A percentile compares a stretch with the other conserved stretches of the same genome.
Evolutionary conservation across 2,329 filamentous ascomycete species (phyloP).

Genomic region (Penicillium frequentans): DNA sequence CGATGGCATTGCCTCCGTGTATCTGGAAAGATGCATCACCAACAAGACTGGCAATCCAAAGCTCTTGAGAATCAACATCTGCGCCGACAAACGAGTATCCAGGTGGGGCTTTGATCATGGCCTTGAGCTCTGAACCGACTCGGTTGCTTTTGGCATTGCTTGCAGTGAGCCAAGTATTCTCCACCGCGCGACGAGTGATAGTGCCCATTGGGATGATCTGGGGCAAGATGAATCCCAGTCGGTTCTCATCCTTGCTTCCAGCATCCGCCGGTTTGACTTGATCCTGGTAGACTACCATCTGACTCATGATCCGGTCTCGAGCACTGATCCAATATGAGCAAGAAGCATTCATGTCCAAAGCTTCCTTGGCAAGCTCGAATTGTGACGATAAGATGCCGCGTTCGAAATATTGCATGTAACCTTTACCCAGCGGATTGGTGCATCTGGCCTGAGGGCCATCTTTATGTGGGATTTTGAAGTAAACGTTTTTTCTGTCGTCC

Average conservation of each 20-base stretch:
- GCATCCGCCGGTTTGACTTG: conserved; percentile 45
- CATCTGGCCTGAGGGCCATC: conserved; percentile 86
- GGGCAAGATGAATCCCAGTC: conserved; percentile 83
- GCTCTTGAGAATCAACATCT: conserved; percentile 93
- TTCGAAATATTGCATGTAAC: conserved; percentile 88
- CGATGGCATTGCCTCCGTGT: conserved; percentile 94
- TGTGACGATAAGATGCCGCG: conserved; percentile 83
- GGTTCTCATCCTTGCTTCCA: conserved; percentile 22
- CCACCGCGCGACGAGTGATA: conserved; percentile 87
- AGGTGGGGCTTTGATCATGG: conserved; percentile 88
- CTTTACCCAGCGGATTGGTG: conserved; percentile 83
- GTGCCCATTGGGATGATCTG: conserved; percentile 99
- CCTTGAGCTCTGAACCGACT: conserved; percentile 93
- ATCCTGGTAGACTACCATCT: conserved; percentile 86
- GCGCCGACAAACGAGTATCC: conserved; percentile 95
- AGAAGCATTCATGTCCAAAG: conserved; percentile 95
- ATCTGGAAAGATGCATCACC: conserved; percentile 93
- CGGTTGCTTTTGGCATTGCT: conserved; percentile 96
- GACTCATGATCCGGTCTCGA: conserved; percentile 86
- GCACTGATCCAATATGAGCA: conserved; percentile 99
- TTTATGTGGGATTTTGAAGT: conserved; percentile 95
- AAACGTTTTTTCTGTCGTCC: conserved; percentile 65
- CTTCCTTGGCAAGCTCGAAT: conserved; percentile 87
- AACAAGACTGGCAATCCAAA: conserved; percentile 96
- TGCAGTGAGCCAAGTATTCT: conserved; percentile 97